Conservation (phyloP, 2,329 filamentous ascomycete genomes). For the Aspergillus fischeri region DNA sequence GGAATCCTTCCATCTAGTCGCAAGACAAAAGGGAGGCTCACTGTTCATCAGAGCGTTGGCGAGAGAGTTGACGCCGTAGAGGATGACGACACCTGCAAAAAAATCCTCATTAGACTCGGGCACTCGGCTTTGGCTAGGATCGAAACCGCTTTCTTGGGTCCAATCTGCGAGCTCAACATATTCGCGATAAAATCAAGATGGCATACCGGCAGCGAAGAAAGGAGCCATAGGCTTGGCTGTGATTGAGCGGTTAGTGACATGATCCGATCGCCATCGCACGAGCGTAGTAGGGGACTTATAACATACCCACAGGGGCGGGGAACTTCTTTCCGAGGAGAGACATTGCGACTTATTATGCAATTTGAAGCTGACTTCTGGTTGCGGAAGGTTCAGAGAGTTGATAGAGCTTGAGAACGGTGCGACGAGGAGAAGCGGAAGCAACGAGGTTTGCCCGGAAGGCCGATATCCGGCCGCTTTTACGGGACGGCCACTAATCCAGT, state of each 20-base stretch:
- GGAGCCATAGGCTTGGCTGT: constrained; percentile 86
- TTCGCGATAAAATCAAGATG: neutral
- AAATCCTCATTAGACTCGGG: constrained; percentile 23
- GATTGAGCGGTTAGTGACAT: constrained; percentile 25
- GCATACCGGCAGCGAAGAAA: constrained; percentile 92
- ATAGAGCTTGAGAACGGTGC: constrained; percentile 25
- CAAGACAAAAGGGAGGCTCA: constrained; percentile 48
- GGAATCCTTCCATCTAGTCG: neutral
- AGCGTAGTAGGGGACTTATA: neutral
- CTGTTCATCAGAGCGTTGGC: constrained; percentile 73
- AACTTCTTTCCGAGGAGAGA: constrained; percentile 82
- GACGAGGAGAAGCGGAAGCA: constrained; percentile 32
- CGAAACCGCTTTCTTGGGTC: neutral
- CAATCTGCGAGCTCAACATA: neutral
- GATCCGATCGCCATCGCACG: constrained; percentile 10
- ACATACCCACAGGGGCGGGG: constrained; percentile 72
- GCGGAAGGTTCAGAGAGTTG: constrained; percentile 17
- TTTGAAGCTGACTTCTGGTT: constrained; percentile 24
- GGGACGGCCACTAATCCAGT: constrained; percentile 5
- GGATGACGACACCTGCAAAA: constrained; percentile 69
- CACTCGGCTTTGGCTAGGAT: neutral
- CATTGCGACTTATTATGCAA: constrained; percentile 56
- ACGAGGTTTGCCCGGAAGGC: constrained; percentile 37
- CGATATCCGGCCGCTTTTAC: constrained; percentile 24
- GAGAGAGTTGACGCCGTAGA: constrained; percentile 85